phyloP scores from a whole-genome alignment of 805 yeast genomes.

The Candida taoyuanica region DNA sequence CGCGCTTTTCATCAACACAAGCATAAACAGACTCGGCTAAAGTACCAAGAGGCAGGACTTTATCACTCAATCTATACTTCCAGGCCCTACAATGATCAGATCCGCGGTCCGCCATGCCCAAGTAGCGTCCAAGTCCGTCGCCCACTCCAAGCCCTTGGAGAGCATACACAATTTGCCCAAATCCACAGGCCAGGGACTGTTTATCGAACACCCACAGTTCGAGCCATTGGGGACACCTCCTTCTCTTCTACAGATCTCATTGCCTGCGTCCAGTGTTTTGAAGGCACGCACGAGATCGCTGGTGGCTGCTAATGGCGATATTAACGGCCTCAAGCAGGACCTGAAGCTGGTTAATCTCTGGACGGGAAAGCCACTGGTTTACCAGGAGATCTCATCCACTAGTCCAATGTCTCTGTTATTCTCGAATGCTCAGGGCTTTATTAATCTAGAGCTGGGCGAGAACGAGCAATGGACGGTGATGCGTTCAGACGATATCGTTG shows the following conservation, averaged over 20 bases:
- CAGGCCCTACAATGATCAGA: not conserved
- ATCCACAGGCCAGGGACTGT: slow-evolving; percentile 28
- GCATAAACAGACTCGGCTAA: no score
- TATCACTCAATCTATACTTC: no score
- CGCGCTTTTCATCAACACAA: no score
- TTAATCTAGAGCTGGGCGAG: slow-evolving; percentile 12
- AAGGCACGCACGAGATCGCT: slow-evolving; percentile 21
- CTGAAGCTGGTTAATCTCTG: slow-evolving; percentile 10
- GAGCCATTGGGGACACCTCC: slow-evolving; percentile 27
- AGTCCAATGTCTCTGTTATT: slow-evolving; percentile 16
- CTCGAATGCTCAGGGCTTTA: slow-evolving; percentile 11
- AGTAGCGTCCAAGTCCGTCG: not conserved
- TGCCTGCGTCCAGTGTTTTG: slow-evolving; percentile 23
- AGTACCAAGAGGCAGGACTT: no score
- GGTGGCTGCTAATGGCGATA: slow-evolving; percentile 21
- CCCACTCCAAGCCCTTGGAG: slow-evolving; percentile 1
- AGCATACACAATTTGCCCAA: slow-evolving; percentile 11
- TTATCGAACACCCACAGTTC: slow-evolving; percentile 28
- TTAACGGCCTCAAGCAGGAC: slow-evolving; percentile 4
- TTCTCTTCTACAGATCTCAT: slow-evolving; percentile 24
- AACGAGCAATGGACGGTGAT: slow-evolving; percentile 16
- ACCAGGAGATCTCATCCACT: slow-evolving; percentile 17
- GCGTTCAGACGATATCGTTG: slow-evolving; percentile 13
- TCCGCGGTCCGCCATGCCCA: no score
- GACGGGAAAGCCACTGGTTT: slow-evolving; percentile 13